A percentile compares a stretch with the other conserved stretches of the same genome.
These are phyloP conservation scores for Populus ilicifolia DNA, from an alignment of 345 rosid species.

Conservation along the genomic window DNA sequence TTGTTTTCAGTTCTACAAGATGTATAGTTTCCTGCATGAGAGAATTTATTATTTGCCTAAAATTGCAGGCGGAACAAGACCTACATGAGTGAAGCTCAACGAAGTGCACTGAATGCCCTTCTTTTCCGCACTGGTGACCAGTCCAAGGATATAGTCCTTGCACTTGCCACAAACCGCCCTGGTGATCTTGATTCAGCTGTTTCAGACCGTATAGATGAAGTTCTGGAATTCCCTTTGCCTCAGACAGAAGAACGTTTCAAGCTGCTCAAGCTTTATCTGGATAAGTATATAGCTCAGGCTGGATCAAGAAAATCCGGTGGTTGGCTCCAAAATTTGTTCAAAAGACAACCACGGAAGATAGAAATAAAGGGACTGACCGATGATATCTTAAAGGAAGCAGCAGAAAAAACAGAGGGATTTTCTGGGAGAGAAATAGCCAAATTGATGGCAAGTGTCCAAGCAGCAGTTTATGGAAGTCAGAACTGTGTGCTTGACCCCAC, in stretches of 20 bases:
- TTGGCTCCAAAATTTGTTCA: slow-evolving; percentile 50
- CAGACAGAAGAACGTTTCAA: slow-evolving; percentile 79
- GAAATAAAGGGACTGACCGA: slow-evolving; percentile 74
- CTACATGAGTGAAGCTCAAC: slow-evolving; percentile 97
- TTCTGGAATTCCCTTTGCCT: slow-evolving; percentile 84
- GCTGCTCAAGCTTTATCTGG: slow-evolving; percentile 80
- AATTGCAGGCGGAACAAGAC: slow-evolving; percentile 80
- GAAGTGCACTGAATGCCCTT: slow-evolving; percentile 92
- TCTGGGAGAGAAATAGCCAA: slow-evolving; percentile 92
- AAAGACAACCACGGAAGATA: slow-evolving; percentile 54
- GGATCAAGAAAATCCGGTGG: slow-evolving; percentile 55
- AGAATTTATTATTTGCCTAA: slow-evolving; percentile 6
- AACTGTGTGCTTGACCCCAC: slow-evolving; percentile 66
- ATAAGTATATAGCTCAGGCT: slow-evolving; percentile 73
- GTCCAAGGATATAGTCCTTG: slow-evolving; percentile 90
- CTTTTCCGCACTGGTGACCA: slow-evolving; percentile 95
- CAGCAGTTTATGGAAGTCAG: slow-evolving; percentile 85
- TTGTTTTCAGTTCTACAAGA: background rate
- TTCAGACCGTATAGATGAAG: slow-evolving; percentile 86
- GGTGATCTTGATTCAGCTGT: slow-evolving; percentile 97
- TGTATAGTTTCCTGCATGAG: background rate
- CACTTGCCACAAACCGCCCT: slow-evolving; percentile 96
- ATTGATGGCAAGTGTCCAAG: slow-evolving; percentile 89
- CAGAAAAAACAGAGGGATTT: slow-evolving; percentile 77
- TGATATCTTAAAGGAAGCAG: slow-evolving; percentile 76